Evolutionary conservation across 768 basidiomycete genomes (phyloP), one percentile per base, ranked within the genome.

Genomic region (Saitozyma sp.): DNA sequence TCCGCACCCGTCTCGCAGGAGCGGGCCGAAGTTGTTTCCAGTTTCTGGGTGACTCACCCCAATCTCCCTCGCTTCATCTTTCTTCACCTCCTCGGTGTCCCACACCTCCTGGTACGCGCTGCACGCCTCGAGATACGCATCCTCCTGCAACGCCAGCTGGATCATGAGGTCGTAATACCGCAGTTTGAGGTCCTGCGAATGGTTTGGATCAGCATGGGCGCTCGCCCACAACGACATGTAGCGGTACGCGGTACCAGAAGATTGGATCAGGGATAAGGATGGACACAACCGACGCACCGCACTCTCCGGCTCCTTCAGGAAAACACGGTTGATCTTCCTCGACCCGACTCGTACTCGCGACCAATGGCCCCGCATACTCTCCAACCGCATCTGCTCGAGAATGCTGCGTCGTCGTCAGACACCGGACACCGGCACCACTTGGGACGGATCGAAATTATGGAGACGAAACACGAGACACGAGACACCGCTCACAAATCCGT

Each of bases 121-220:
- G 45, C 92, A 92, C 8, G 90, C 92, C 67, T 97, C 94, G 17
- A 99, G 85, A 77, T 96, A 97, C 29, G 87, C 85, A 63, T 85
- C 86, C 66, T 89, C 85, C 66, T 90, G 89, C 14, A 99, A 83
- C 19, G 91, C 91, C 71, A 92, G 88, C 80, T 93, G 90, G 58
- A 98, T 94, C 91, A 98, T 95, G 64, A 99, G 83, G 69, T 94
- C 88, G 79, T 97, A 97, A 79, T 88, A 98, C 75, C 91, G 92
- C 73, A 97, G 85, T 83, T 97, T 98, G 68, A 98, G 85, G 73
- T 91, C 92, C 93, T 98, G 29, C 29, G 29, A 29, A 5, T 5
- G 29, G 5, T 29, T 29, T 29, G 76, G 6, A 41, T n/a, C 9
- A 9, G 58, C 42, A 64, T 56, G 50, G 38, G 50, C 37, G n/a